These are phyloP conservation scores for Schwanniomyces etchellsii DNA, from an alignment of 1,139 yeast genomes.

Conservation along the genomic window DNA sequence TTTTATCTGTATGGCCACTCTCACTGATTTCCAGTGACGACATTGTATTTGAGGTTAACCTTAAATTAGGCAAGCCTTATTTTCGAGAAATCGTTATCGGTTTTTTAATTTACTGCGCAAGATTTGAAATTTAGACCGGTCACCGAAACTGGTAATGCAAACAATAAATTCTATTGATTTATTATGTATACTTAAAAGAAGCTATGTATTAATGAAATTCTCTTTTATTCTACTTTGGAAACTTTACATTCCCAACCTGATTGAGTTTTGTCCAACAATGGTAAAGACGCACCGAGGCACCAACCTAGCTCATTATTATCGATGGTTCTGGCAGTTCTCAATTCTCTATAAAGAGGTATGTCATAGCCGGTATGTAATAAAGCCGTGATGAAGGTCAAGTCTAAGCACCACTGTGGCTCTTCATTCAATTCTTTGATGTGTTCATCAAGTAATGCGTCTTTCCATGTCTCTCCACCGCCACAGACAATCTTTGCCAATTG, in stretches of 20 bases:
- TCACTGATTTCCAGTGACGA: no score
- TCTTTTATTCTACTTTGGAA: no score
- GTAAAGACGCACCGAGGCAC: constrained; percentile 97
- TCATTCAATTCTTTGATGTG: constrained; percentile 59
- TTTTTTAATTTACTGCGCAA: no score
- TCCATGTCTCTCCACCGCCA: constrained; percentile 73
- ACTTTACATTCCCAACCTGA: constrained; percentile 71
- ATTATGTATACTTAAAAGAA: no score
- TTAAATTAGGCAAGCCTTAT: no score
- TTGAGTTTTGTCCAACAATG: constrained; percentile 59
- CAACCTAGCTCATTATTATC: constrained; percentile 90
- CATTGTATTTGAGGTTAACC: no score
- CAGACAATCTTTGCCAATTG: constrained; percentile 84
- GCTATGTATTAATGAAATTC: no score
- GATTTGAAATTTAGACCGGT: no score
- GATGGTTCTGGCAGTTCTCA: constrained; percentile 86
- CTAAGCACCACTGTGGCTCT: constrained; percentile 94
- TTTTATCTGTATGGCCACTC: no score
- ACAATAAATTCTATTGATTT: no score
- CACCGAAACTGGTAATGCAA: no score
- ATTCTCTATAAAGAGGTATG: constrained; percentile 83
- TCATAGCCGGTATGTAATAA: constrained; percentile 93
- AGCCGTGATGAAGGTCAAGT: constrained; percentile 83
- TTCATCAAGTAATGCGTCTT: constrained; percentile 53
- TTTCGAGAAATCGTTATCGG: no score